Conservation (phyloP, 108 stramenopile genomes). For the Nannochloropsis granulata region DNA sequence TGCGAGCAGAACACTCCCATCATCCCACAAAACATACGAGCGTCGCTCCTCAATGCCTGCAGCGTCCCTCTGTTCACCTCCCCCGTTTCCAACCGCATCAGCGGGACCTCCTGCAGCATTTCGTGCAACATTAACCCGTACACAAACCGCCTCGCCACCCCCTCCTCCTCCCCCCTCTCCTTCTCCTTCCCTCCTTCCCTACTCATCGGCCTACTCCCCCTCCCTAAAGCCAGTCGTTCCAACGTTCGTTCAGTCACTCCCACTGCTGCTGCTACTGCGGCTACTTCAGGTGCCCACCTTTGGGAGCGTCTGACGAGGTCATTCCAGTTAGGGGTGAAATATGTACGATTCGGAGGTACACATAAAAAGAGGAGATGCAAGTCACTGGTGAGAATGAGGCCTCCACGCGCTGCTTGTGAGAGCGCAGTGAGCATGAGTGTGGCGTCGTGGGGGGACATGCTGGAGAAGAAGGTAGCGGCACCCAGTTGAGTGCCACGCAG, state of each 20-base stretch:
- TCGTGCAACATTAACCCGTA: background rate
- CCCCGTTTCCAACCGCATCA: background rate
- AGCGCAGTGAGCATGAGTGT: constrained; percentile 7
- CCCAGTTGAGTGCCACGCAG: background rate
- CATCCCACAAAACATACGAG: constrained; percentile 22
- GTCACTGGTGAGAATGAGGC: constrained; percentile 13
- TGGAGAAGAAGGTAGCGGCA: constrained; percentile 16
- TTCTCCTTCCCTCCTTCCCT: background rate
- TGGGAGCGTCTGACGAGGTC: background rate
- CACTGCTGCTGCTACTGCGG: background rate
- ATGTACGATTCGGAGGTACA: background rate
- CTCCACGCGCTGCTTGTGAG: background rate
- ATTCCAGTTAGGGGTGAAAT: background rate
- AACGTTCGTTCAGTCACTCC: background rate
- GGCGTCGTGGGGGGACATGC: constrained; percentile 11
- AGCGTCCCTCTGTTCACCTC: constrained; percentile 10
- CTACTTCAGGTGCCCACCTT: background rate
- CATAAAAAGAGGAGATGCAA: constrained; percentile 9
- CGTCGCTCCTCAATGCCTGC: constrained; percentile 16
- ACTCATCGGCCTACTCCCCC: background rate
- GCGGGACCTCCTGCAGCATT: background rate
- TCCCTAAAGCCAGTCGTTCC: background rate
- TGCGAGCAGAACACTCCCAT: constrained; percentile 16
- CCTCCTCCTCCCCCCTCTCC: background rate
- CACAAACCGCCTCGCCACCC: background rate